Evolutionary conservation across 352 stramenopile genomes (phyloP).

Genomic region (Plasmopara viticola): DNA sequence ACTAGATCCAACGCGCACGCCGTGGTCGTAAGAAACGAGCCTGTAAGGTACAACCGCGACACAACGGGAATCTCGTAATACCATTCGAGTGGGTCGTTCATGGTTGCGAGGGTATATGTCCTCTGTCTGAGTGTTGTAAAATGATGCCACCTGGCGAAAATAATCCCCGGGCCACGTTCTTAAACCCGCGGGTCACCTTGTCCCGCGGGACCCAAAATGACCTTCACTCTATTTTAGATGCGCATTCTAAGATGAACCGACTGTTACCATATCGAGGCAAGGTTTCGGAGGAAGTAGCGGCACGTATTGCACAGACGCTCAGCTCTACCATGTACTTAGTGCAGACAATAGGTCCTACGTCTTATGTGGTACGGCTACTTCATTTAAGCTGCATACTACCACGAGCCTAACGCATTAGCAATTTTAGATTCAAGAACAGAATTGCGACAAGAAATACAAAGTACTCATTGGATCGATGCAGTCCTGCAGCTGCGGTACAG

Average conservation of each 20-base stretch:
- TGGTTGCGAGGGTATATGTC: constrained; percentile 15
- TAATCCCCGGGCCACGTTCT: constrained; percentile 2
- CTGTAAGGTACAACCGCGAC: constrained; percentile 96
- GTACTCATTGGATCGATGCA: constrained; percentile 71
- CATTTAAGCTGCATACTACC: background rate
- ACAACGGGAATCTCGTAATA: constrained; percentile 99
- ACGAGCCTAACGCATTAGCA: background rate
- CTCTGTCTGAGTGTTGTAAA: constrained; percentile 8
- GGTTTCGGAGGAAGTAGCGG: constrained; percentile 32
- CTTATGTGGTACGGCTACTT: constrained; percentile 45
- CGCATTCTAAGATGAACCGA: constrained; percentile 39
- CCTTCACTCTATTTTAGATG: constrained; percentile 16
- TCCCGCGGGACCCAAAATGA: constrained; percentile 23
- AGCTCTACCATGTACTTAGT: constrained; percentile 74
- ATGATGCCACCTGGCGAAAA: constrained; percentile 31
- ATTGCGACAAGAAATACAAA: constrained; percentile 64
- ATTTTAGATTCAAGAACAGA: constrained; percentile 65
- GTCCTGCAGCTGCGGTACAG: constrained; percentile 63
- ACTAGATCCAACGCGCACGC: constrained; percentile 95
- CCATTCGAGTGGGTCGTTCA: constrained; percentile 90
- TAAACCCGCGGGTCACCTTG: constrained; percentile 6
- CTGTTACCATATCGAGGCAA: constrained; percentile 62
- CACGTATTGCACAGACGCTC: constrained; percentile 63
- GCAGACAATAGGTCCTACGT: constrained; percentile 69
- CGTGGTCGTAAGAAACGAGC: constrained; percentile 95